Percentiles rank a stretch among this genome's conserved stretches.
Evolutionary conservation across 2,329 filamentous ascomycete genomes (phyloP).

Genomic region (Aplosporella prunicola): DNA sequence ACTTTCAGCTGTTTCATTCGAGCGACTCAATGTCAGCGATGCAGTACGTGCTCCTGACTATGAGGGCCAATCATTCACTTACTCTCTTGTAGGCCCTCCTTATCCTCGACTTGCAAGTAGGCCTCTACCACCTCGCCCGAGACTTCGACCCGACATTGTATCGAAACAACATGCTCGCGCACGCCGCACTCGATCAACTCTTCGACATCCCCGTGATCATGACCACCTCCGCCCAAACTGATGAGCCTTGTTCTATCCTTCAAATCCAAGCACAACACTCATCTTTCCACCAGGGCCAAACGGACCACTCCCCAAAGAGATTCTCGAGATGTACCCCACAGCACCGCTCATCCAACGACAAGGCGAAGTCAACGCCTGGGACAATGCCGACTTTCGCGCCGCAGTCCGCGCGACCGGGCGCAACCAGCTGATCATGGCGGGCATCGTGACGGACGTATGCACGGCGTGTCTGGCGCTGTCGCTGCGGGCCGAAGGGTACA

Average conservation of each 20-base stretch:
- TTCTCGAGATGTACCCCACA: conserved; percentile 56
- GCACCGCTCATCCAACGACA: conserved; percentile 57
- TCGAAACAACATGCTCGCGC: conserved; percentile 57
- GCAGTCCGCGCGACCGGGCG: conserved; percentile 57
- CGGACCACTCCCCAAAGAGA: conserved; percentile 60
- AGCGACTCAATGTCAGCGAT: conserved; percentile 7
- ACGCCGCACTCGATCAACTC: conserved; percentile 54
- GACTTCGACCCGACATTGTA: conserved; percentile 59
- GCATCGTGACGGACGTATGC: conserved; percentile 68
- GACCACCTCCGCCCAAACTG: conserved; percentile 54
- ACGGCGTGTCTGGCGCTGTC: conserved; percentile 61
- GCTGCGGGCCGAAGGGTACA: conserved; percentile 60
- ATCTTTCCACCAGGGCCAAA: conserved; percentile 66
- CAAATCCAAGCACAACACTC: background rate
- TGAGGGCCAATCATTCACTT: background rate
- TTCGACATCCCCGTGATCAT: conserved; percentile 62
- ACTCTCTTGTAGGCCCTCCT: conserved; percentile 39
- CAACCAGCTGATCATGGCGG: conserved; percentile 61
- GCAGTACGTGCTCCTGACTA: background rate
- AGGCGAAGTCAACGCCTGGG: conserved; percentile 70
- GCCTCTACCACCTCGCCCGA: conserved; percentile 49
- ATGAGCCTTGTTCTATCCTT: too few relatives aligned
- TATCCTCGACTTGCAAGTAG: conserved; percentile 52
- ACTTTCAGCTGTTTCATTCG: conserved; percentile 4
- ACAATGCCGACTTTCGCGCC: conserved; percentile 57